phyloP scores from a whole-genome alignment of 805 yeast genomes.

The Ogataea ramenticola region DNA sequence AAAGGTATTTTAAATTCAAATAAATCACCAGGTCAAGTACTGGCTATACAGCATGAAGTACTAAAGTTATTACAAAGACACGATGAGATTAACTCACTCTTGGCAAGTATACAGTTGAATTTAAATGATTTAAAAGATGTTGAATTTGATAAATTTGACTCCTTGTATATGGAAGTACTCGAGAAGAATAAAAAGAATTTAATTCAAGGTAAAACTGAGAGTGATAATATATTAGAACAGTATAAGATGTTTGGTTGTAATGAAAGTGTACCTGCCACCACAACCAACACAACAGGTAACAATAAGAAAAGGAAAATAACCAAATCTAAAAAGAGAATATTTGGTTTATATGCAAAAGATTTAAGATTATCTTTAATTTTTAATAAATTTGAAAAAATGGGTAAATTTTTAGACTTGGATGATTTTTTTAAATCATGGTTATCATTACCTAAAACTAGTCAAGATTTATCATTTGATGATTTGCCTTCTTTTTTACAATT shows the following conservation, averaged over 20 bases:
- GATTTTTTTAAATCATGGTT: slow-evolving; percentile 47
- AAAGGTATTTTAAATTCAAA: slow-evolving; percentile 27
- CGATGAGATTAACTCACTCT: too few relatives aligned
- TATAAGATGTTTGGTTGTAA: slow-evolving; percentile 25
- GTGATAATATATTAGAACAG: slow-evolving; percentile 16
- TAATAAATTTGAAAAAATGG: slow-evolving; percentile 54
- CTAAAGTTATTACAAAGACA: slow-evolving; percentile 42
- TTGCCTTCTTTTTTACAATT: slow-evolving; percentile 41
- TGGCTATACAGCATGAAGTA: slow-evolving; percentile 65
- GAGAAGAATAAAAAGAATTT: slow-evolving; percentile 24
- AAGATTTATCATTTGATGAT: slow-evolving; percentile 7
- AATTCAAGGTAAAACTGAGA: not conserved
- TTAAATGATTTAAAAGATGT: too few relatives aligned
- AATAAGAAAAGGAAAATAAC: slow-evolving; percentile 8
- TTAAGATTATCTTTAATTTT: slow-evolving; percentile 45
- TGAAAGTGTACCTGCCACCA: too few relatives aligned
- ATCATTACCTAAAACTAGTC: slow-evolving; percentile 31
- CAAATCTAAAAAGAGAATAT: slow-evolving; percentile 27
- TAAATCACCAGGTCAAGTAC: slow-evolving; percentile 42
- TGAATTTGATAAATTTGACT: slow-evolving; percentile 34
- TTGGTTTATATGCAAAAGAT: slow-evolving; percentile 44
- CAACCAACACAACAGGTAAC: too few relatives aligned
- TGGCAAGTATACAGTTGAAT: too few relatives aligned
- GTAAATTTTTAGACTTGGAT: slow-evolving; percentile 54
- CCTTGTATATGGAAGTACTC: slow-evolving; percentile 24